phyloP scores from a whole-genome alignment of 805 yeast genomes.

The Ogataea minuta region DNA sequence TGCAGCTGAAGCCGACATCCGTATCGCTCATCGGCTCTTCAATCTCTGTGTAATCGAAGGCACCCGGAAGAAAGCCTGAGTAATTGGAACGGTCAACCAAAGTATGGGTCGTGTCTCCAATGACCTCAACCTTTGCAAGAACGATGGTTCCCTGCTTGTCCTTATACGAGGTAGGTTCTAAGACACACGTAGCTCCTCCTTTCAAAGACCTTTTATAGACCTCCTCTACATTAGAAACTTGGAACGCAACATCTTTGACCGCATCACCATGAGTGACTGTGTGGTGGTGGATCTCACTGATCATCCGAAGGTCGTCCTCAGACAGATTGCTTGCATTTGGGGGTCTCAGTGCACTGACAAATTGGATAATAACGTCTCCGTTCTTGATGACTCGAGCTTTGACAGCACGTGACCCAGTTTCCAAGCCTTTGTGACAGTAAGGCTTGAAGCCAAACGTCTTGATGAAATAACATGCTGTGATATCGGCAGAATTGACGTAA shows the following conservation, averaged over 20 bases:
- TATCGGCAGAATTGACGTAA: constrained; percentile 72
- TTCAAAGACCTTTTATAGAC: constrained; percentile 46
- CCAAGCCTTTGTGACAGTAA: constrained; percentile 65
- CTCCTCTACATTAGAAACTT: constrained; percentile 49
- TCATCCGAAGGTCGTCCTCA: constrained; percentile 7
- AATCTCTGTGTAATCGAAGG: constrained; percentile 10
- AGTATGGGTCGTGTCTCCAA: constrained; percentile 71
- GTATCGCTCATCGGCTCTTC: background rate
- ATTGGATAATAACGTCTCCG: constrained; percentile 51
- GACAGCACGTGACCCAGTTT: constrained; percentile 56
- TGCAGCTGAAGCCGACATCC: constrained; percentile 36
- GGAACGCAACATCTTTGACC: constrained; percentile 72
- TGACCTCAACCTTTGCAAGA: constrained; percentile 49
- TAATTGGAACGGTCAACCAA: constrained; percentile 45
- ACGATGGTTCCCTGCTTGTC: constrained; percentile 53
- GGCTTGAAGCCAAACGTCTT: constrained; percentile 60
- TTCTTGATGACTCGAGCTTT: constrained; percentile 61
- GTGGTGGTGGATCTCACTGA: constrained; percentile 42
- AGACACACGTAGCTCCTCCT: constrained; percentile 46
- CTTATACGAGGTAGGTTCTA: constrained; percentile 20
- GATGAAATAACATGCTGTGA: constrained; percentile 54
- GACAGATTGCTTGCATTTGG: constrained; percentile 13
- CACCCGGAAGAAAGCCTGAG: constrained; percentile 29
- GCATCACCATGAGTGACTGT: constrained; percentile 69
- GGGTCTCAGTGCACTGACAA: constrained; percentile 40